Conservation (phyloP, 1,284 basidiomycete genomes). For the Jaminaea rosea region DNA sequence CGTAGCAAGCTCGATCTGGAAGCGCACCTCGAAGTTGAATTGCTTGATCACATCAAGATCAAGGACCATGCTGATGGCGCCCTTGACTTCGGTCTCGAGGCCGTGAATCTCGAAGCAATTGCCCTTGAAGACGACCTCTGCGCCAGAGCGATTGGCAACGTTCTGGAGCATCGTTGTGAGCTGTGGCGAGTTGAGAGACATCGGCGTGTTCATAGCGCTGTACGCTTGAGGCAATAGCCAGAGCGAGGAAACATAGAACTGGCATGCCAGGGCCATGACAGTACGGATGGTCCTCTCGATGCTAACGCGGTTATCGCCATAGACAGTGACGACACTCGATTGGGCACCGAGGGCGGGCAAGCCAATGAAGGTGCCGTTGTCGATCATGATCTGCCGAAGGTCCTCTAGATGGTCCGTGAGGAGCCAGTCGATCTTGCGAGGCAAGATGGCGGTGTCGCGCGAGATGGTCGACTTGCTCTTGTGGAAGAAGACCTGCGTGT, state of each 20-base stretch:
- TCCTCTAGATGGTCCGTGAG: conserved; percentile 85
- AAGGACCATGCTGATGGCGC: conserved; percentile 74
- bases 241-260: conserved; percentile 89
- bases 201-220: background rate
- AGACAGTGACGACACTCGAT: conserved; percentile 83
- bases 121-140: conserved; percentile 91
- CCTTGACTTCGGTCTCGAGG: conserved; percentile 81
- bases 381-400: conserved; percentile 80
- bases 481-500: conserved; percentile 11
- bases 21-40: conserved; percentile 93
- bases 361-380: conserved; percentile 91
- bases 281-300: conserved; percentile 89
- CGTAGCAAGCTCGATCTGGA: conserved; percentile 95
- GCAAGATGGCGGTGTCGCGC: conserved; percentile 82
- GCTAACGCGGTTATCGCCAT: conserved; percentile 86
- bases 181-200: conserved; percentile 64
- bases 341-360: conserved; percentile 84
- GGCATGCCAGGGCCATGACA: conserved; percentile 89
- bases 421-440: conserved; percentile 97
- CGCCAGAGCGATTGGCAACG: conserved; percentile 75
- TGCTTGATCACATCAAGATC: conserved; percentile 85
- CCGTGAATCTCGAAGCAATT: conserved; percentile 98
- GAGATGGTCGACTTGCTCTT: conserved; percentile 88
- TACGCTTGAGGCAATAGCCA: conserved; percentile 75
- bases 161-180: conserved; percentile 77